A percentile compares a stretch with the other conserved stretches of the same genome.
Evolutionary conservation across 768 basidiomycete species (phyloP).

Genomic region (Paxillus rubicundulus): DNA sequence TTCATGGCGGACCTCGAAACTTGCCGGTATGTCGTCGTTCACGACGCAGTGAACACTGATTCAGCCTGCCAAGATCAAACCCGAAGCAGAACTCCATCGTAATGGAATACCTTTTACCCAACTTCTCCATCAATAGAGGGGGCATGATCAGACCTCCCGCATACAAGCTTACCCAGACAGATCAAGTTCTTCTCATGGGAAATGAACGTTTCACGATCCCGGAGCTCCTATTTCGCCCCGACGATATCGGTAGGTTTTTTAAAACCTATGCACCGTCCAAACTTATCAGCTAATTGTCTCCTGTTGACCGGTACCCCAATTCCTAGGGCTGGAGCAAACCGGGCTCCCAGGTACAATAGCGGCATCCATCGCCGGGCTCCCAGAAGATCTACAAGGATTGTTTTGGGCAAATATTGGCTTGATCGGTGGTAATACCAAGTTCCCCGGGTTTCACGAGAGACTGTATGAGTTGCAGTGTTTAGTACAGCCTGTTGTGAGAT

Average conservation of each 20-base stretch:
- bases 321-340: conserved; percentile 70
- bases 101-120: conserved; percentile 88
- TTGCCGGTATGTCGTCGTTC: conserved; percentile 61
- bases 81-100: conserved; percentile 66
- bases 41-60: conserved; percentile 13
- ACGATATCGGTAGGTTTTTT: conserved; percentile 71
- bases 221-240: conserved; percentile 88
- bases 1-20: conserved; percentile 73
- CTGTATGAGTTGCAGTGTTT: conserved; percentile 52
- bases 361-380: conserved; percentile 70
- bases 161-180: conserved; percentile 52
- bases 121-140: conserved; percentile 66
- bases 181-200: conserved; percentile 79
- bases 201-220: conserved; percentile 92
- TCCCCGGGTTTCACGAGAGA: conserved; percentile 70
- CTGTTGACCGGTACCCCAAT: conserved; percentile 4
- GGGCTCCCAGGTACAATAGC: conserved; percentile 79
- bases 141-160: conserved; percentile 55
- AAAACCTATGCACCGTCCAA: conserved; percentile 10
- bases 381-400: conserved; percentile 82
- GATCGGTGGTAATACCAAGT: conserved; percentile 78
- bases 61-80: conserved; percentile 41
- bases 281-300: conserved; percentile 6
- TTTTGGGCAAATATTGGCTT: conserved; percentile 94
- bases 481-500: conserved; percentile 13